These are phyloP conservation scores for Melampsora medusae DNA, from an alignment of 1,284 basidiomycete genomes.

Conservation along the genomic window DNA sequence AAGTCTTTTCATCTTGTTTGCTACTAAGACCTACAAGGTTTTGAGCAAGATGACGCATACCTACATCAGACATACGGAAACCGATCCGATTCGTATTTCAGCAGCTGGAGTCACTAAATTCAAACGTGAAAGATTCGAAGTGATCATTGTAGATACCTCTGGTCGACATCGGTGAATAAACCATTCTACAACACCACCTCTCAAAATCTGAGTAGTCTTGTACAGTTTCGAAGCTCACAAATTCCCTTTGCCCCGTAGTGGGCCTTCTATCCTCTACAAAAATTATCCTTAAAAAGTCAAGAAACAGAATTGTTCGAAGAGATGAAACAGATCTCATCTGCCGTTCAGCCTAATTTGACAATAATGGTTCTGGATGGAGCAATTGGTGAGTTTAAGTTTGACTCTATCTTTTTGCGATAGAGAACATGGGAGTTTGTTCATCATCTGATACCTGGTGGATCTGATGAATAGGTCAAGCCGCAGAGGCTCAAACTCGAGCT, in stretches of 20 bases:
- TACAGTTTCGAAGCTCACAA: not conserved
- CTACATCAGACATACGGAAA: conserved; percentile 75
- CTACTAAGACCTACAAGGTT: not conserved
- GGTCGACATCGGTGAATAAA: conserved; percentile 67
- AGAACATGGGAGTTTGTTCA: not conserved
- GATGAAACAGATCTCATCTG: conserved; percentile 93
- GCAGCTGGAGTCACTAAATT: conserved; percentile 93
- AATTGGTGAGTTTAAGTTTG: conserved; percentile 49
- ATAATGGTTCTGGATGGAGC: conserved; percentile 59
- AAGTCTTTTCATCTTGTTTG: not conserved
- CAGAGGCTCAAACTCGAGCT: conserved; percentile 88
- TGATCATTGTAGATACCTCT: conserved; percentile 98
- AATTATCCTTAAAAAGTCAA: conserved; percentile 63
- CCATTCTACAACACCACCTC: not conserved
- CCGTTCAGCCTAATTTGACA: conserved; percentile 73
- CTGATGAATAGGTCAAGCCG: conserved; percentile 75
- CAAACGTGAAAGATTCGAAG: conserved; percentile 95
- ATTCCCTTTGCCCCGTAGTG: not conserved
- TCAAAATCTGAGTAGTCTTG: not conserved
- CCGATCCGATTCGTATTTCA: conserved; percentile 92
- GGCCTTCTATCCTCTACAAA: not conserved
- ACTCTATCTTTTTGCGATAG: conserved; percentile 31
- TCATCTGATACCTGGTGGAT: conserved; percentile 3
- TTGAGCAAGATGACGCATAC: too few species aligned
- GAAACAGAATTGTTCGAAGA: conserved; percentile 95